These are phyloP conservation scores for Paecilomyces formosus DNA, from an alignment of 2,329 filamentous ascomycete species.

Conservation along the genomic window DNA sequence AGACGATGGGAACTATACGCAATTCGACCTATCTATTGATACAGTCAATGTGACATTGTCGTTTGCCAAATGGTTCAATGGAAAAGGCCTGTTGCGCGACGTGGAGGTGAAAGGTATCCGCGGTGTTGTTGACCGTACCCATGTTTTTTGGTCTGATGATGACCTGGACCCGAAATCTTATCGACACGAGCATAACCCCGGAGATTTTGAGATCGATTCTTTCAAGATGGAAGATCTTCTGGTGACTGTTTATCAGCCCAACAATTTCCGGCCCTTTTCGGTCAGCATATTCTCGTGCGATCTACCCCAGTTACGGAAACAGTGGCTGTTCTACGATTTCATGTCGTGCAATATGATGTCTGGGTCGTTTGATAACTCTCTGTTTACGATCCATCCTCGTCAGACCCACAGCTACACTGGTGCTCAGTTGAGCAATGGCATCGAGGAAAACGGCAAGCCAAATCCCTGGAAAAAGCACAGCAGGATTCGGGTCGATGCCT, in stretches of 20 bases:
- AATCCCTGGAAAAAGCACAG: slow-evolving; percentile 93
- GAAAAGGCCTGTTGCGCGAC: slow-evolving; percentile 81
- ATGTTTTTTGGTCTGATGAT: slow-evolving; percentile 63
- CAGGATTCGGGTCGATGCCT: slow-evolving; percentile 80
- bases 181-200: slow-evolving; percentile 76
- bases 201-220: slow-evolving; percentile 93
- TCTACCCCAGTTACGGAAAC: slow-evolving; percentile 83
- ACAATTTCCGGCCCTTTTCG: slow-evolving; percentile 85
- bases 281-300: slow-evolving; percentile 96
- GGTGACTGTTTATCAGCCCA: slow-evolving; percentile 84
- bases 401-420: slow-evolving; percentile 77
- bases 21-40: slow-evolving; percentile 91
- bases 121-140: slow-evolving; percentile 84
- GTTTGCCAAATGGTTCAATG: slow-evolving; percentile 99
- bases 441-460: slow-evolving; percentile 55
- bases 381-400: slow-evolving; percentile 93
- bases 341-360: slow-evolving; percentile 93
- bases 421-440: slow-evolving; percentile 49
- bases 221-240: slow-evolving; percentile 95
- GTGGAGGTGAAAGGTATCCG: slow-evolving; percentile 92
- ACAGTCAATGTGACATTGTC: slow-evolving; percentile 95
- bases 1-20: slow-evolving; percentile 94
- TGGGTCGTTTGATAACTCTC: slow-evolving; percentile 86
- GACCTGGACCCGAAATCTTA: slow-evolving; percentile 76
- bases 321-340: slow-evolving; percentile 98